phyloP scores from a whole-genome alignment of 2,329 filamentous ascomycete genomes.

The Cucurbitaria berberidis region DNA sequence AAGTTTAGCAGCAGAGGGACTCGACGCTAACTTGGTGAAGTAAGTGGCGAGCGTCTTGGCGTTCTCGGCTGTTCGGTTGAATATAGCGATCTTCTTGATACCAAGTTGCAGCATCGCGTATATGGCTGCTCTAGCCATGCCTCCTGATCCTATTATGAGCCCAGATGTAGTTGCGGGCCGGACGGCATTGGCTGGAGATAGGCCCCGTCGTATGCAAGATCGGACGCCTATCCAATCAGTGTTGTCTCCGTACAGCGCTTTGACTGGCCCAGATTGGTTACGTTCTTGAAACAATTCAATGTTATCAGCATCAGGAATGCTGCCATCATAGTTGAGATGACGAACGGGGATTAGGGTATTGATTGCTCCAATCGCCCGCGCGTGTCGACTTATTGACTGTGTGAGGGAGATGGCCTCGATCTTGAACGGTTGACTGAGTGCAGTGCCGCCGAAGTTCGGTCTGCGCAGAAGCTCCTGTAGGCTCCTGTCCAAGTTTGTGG shows the following conservation, averaged over 20 bases:
- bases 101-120: conserved; percentile 82
- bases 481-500: conserved; percentile 61
- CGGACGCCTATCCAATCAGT: conserved; percentile 82
- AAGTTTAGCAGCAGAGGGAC: conserved; percentile 22
- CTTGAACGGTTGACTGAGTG: conserved; percentile 75
- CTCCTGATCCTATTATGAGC: conserved; percentile 64
- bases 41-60: conserved; percentile 71
- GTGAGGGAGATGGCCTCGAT: conserved; percentile 70
- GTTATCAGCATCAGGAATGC: conserved; percentile 62
- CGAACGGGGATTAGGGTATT: conserved; percentile 77
- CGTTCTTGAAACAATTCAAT: conserved; percentile 59
- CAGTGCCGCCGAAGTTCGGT: conserved; percentile 72
- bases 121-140: conserved; percentile 78
- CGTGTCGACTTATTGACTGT: conserved; percentile 71
- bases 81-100: conserved; percentile 75
- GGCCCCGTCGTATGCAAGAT: conserved; percentile 71
- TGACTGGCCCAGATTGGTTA: conserved; percentile 69
- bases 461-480: conserved; percentile 67
- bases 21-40: conserved; percentile 61
- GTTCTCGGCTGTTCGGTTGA: conserved; percentile 70
- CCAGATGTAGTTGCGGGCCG: conserved; percentile 56
- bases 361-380: conserved; percentile 74
- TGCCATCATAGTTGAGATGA: conserved; percentile 61
- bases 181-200: conserved; percentile 72
- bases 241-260: conserved; percentile 76